A percentile compares a stretch with the other conserved stretches of the same genome.
phyloP scores from a whole-genome alignment of 2,329 filamentous ascomycete genomes.

The Furcasterigmium furcatum region DNA sequence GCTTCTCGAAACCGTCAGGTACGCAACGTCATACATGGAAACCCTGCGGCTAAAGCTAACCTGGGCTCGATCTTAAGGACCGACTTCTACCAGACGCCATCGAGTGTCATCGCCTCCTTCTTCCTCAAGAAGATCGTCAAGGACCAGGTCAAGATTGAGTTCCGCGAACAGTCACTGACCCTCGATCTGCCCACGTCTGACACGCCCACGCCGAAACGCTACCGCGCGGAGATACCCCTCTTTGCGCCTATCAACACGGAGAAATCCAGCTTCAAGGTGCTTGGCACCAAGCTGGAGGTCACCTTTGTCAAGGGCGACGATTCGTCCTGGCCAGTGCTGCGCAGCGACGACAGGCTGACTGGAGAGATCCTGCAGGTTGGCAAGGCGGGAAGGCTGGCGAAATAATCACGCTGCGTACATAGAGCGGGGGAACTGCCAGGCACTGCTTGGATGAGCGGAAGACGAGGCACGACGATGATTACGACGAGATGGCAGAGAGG shows the following conservation, averaged over 20 bases:
- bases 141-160: constrained; percentile 68
- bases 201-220: constrained; percentile 67
- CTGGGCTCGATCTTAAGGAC: constrained; percentile 45
- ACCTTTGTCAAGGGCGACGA: constrained; percentile 70
- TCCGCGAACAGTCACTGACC: constrained; percentile 59
- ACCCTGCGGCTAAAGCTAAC: constrained; percentile 1
- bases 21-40: constrained; percentile 20
- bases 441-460: too few relatives aligned
- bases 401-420: too few relatives aligned
- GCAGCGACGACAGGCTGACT: constrained; percentile 67
- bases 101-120: constrained; percentile 82
- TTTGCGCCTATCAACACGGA: constrained; percentile 74
- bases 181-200: constrained; percentile 87
- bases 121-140: constrained; percentile 98
- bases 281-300: constrained; percentile 88
- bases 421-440: too few relatives aligned
- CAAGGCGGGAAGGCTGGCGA: constrained; percentile 58
- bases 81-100: constrained; percentile 93
- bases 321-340: constrained; percentile 79
- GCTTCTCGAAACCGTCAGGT: constrained; percentile 74
- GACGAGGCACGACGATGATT: too few relatives aligned
- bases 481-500: too few relatives aligned
- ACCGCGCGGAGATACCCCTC: constrained; percentile 68
- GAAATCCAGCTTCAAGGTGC: constrained; percentile 73
- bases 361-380: constrained; percentile 89